Evolutionary conservation across 2,329 filamentous ascomycete species (phyloP).

Genomic region (Aspergillus costaricaensis): DNA sequence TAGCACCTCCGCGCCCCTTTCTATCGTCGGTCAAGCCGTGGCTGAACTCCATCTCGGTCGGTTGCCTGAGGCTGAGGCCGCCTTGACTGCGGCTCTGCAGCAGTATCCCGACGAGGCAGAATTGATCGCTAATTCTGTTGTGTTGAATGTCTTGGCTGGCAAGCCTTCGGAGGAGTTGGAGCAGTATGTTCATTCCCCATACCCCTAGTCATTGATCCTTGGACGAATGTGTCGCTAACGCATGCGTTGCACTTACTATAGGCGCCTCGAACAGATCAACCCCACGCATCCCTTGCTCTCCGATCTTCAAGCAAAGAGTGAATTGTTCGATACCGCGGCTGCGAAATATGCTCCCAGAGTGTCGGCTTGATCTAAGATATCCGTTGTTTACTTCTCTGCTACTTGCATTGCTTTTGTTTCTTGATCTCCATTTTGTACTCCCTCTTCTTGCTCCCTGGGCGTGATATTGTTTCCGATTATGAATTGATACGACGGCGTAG

Average conservation of each 20-base stretch:
- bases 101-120: conserved; percentile 72
- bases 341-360: conserved; percentile 86
- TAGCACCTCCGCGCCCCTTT: conserved; percentile 72
- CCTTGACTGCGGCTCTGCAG: conserved; percentile 75
- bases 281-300: conserved; percentile 69
- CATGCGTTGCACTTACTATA: conserved; percentile 15
- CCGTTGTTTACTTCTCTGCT: neutral
- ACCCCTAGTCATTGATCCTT: no score
- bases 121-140: conserved; percentile 79
- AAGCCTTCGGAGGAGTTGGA: conserved; percentile 66
- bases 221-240: neutral
- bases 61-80: conserved; percentile 83
- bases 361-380: conserved; percentile 26
- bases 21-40: conserved; percentile 83
- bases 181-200: conserved; percentile 52
- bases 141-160: conserved; percentile 75
- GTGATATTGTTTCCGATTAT: conserved; percentile 20
- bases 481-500: conserved; percentile 24
- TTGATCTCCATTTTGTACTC: conserved; percentile 12
- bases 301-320: conserved; percentile 81
- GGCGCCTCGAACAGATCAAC: conserved; percentile 53
- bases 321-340: conserved; percentile 82
- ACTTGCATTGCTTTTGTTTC: neutral
- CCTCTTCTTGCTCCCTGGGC: conserved; percentile 15
- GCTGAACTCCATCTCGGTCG: conserved; percentile 89